Evolutionary conservation across 2,329 filamentous ascomycete genomes (phyloP).

Genomic region (Nemania abortiva): DNA sequence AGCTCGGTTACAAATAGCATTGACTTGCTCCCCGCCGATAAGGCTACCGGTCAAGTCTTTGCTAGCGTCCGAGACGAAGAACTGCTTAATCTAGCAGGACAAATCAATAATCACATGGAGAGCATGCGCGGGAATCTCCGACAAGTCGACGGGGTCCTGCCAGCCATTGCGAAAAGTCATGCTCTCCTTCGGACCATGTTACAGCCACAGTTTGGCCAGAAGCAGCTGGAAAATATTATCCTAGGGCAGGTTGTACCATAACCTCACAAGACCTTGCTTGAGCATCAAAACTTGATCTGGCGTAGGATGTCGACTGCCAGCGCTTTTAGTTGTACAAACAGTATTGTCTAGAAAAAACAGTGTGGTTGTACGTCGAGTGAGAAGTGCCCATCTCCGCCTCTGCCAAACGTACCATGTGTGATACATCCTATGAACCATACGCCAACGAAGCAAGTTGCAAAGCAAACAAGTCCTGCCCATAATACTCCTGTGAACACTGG

Average conservation of each 20-base stretch:
- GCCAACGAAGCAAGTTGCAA: conserved; percentile 12
- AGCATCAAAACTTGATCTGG: neutral
- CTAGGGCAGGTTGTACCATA: conserved; percentile 45
- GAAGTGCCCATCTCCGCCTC: conserved; percentile 15
- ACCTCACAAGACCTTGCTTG: conserved; percentile 18
- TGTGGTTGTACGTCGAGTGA: conserved; percentile 25
- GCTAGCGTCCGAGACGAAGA: conserved; percentile 55
- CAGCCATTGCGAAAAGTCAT: conserved; percentile 61
- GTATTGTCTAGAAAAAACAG: neutral
- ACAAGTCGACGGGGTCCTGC: conserved; percentile 65
- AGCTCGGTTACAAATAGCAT: conserved; percentile 11
- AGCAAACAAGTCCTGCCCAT: neutral
- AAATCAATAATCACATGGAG: conserved; percentile 67
- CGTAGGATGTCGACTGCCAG: conserved; percentile 7
- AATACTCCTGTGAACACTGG: conserved; percentile 11
- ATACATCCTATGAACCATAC: conserved; percentile 12
- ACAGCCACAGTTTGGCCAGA: conserved; percentile 58
- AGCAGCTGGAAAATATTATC: conserved; percentile 62
- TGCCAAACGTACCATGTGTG: conserved; percentile 13
- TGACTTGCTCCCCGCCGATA: conserved; percentile 40
- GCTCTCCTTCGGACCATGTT: conserved; percentile 64
- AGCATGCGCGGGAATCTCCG: conserved; percentile 66
- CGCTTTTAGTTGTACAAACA: neutral
- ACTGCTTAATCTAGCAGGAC: conserved; percentile 59
- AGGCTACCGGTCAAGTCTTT: conserved; percentile 44